Evolutionary conservation across 2,329 filamentous ascomycete species (phyloP), one percentile per base, ranked within the genome.

Genomic region (Trichoderma cornu-damae): DNA sequence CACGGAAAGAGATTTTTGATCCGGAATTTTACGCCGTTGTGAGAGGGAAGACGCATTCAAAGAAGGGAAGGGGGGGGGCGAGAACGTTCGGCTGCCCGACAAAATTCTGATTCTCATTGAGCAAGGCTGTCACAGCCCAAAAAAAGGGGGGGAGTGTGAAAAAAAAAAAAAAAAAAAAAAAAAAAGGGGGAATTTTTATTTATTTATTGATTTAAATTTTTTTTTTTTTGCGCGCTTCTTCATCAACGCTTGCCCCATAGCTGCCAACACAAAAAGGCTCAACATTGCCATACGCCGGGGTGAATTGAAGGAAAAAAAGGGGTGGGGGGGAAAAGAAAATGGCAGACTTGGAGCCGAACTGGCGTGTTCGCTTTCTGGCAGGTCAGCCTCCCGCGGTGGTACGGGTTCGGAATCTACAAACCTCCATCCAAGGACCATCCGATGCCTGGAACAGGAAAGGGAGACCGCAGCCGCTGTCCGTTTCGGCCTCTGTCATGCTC

Each of bases 371-470:
- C 22, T 61, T 61, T 16, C 62, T 61, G 1, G 66, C 65, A 14
- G 69, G 68, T 28, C 63, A 68, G 14, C 61, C 67, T 4, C 56
- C 68, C 2, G 79, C 82, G 42, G 67, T 75, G 12, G 81, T 91
- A 62, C 77, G 77, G 35, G 79, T 90, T 58, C 77, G 75, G 50
- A 84, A 88, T 65, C 79, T 91, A 1, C 75, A 81, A 59, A 75
- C 82, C 57, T 77, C 71, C 7, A 76, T 84, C 59, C 71, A 73
- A 61, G 82, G 79, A n/a, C 82, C 79, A 24, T 76, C 76, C 32
- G 87, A 90, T 68, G 86, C 85, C 47, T 90, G 87, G 87, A 84
- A 84, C 56, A 80, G 87, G 3, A 56, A 63, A 2, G 69, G 74
- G 50, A 82, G 81, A 62, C 68, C 75, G 9, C 88, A 90, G 70